A percentile compares a stretch with the other conserved stretches of the same genome.
These are phyloP conservation scores for Myxozyma monticola DNA, from an alignment of 805 yeast genomes.

Conservation along the genomic window DNA sequence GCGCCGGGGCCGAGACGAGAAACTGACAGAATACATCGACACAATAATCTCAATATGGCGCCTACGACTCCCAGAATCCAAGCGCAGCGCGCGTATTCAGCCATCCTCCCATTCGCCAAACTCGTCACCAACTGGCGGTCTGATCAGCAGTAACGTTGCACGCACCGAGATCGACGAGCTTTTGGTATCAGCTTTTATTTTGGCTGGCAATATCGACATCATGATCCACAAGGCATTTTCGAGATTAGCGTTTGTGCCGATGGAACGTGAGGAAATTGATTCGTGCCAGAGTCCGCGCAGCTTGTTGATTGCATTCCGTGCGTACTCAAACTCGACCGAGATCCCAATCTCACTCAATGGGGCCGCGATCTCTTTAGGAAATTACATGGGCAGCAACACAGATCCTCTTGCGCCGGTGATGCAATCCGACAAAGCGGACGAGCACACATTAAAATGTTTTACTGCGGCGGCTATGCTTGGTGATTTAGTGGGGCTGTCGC, in stretches of 20 bases:
- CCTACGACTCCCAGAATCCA: slow-evolving; percentile 15
- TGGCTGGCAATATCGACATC: slow-evolving; percentile 12
- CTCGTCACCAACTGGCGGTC: too few relatives aligned
- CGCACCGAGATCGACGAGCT: slow-evolving; percentile 22
- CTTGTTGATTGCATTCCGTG: slow-evolving; percentile 14
- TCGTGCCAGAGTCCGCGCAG: slow-evolving; percentile 15
- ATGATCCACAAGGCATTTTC: slow-evolving; percentile 12
- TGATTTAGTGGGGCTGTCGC: slow-evolving; percentile 7
- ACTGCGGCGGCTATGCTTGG: slow-evolving; percentile 13
- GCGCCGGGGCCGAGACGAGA: background rate
- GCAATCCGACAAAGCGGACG: too few relatives aligned
- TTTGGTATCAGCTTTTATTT: slow-evolving; percentile 12
- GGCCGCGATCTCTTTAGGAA: too few relatives aligned
- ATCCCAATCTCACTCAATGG: background rate
- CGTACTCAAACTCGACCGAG: background rate
- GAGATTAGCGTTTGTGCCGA: slow-evolving; percentile 15
- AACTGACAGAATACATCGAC: slow-evolving; percentile 4
- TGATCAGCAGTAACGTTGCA: too few relatives aligned
- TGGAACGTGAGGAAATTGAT: slow-evolving; percentile 5
- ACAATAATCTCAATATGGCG: slow-evolving; percentile 11
- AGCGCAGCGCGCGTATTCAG: too few relatives aligned
- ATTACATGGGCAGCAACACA: background rate
- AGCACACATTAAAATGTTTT: slow-evolving; percentile 14
- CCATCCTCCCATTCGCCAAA: too few relatives aligned
- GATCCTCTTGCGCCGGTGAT: background rate